Conservation (phyloP, 345 rosid species). For the Triadica sebifera region DNA sequence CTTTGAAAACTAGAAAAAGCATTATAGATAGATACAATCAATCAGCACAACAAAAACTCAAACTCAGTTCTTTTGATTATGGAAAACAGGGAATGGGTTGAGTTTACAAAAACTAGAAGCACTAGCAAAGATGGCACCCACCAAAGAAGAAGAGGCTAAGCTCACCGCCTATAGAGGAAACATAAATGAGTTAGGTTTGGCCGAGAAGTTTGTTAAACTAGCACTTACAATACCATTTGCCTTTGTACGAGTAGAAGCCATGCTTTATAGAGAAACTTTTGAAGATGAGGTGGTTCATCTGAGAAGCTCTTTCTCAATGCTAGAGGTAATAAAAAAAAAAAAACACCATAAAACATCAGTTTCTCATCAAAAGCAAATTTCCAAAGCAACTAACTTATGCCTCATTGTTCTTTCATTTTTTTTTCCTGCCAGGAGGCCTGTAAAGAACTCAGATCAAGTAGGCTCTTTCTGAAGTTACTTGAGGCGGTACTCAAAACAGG, state of each 20-base stretch:
- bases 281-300: constrained; percentile 90
- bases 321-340: constrained; percentile 46
- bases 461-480: constrained; percentile 78
- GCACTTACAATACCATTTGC: constrained; percentile 66
- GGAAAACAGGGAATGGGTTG: constrained; percentile 62
- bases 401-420: not conserved
- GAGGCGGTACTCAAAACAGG: constrained; percentile 96
- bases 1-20: not conserved
- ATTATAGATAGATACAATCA: not conserved
- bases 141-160: constrained; percentile 85
- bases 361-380: not conserved
- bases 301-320: constrained; percentile 83
- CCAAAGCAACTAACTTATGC: not conserved
- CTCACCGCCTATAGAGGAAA: constrained; percentile 65
- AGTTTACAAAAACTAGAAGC: constrained; percentile 84
- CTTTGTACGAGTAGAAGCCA: constrained; percentile 72
- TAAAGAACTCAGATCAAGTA: constrained; percentile 90
- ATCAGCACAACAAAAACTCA: not conserved
- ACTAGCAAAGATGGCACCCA: constrained; percentile 83
- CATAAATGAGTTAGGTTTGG: constrained; percentile 74
- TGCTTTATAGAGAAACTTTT: constrained; percentile 87
- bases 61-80: not conserved
- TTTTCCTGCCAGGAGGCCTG: constrained; percentile 70
- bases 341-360: not conserved
- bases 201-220: constrained; percentile 67